Base-by-base conservation (phyloP, 169 alveolate genomes). In the Babesia divergens region DNA sequence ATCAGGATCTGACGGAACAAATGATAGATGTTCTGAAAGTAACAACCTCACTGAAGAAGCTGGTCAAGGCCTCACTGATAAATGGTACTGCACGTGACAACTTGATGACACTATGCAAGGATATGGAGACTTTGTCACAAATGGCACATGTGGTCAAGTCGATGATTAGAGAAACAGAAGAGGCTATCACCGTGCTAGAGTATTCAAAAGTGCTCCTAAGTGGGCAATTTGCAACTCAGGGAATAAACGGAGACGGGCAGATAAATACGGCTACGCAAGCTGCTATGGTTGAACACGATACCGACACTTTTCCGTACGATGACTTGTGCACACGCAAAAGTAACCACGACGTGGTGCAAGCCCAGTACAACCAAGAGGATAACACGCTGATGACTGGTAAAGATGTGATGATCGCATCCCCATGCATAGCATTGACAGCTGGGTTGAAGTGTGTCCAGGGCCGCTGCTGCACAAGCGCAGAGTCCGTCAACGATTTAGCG, bases 401-500 rank as follows among this genome's bases (percentile, higher is more conserved):
- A 14, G 37, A 16, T 3, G 49, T 68, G 6, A 43, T 77, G 2
- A n/a, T 46, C 13, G 49, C 86, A 28, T 56, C 74, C 26, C 86
- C 86, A 24, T 65, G 81, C 53, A 11, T 58, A 37, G 42, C 86
- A 6, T 69, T 77, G 28, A 18, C 16, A 29, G 62, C 47, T 37
- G 81, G 83, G 37, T 58, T 66, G 31, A 55, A 43, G 7, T 77
- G 86, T 46, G 52, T 37, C 34, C 29, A 55, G 37, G 86, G 86
- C n/a, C 28, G 16, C 24, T 77, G 86, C 46, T 18, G 67, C 34
- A 77, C 86, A 8, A 64, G 80, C 11, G 16, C 20, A 43, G 53
- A 77, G n/a, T 55, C 70, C 5, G 54, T 54, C 44, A 47, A 55
- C 8, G 35, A 29, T 4, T 13, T 31, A 1, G 38, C 53, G 9